Evolutionary conservation across 495 filamentous ascomycete species (phyloP), one percentile per base, ranked within the genome.

Genomic region (Penicillium riverlandense): DNA sequence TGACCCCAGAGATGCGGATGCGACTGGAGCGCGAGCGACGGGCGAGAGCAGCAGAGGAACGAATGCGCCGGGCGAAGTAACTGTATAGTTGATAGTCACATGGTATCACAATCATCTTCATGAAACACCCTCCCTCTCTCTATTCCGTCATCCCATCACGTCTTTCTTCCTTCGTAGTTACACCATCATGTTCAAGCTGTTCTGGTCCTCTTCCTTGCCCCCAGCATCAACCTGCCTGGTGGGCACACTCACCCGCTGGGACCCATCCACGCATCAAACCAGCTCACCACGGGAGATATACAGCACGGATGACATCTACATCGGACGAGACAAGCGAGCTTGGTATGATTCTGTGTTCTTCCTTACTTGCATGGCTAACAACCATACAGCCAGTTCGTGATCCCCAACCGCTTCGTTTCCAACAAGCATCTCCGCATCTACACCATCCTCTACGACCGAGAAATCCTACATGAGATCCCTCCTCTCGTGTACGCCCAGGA

Each of bases 11-110:
- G 69, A 86, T 85, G 79, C 77, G 79, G 58, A 76, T 81, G 82
- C 75, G 75, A 57, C 51, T 96, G 52, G 90, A 96, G 58, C 72
- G 87, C 60, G 87, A 88, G 64, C 74, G 82, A 40, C 83, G 88
- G 54, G 89, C 86, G 10, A 78, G 88, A 46, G 90, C 90, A 11
- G 88, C 87, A 3, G 89, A 95, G 67, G 90, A 90, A 71, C 79
- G 91, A 50, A 77, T 96, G 34, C 78, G 70, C 59, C 66, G 78
- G 53, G 71, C 89, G 76, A 67, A 72, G 59, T 15, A 55, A 57
- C 11, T 62, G 45, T 38, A 34, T 12, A 47, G 35, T 16, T 8
- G 33, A 48, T 32, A 34, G 22, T 31, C 12, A 32, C 13, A 15
- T n/a, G 11, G 9, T 34, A 10, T 34, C 32, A 12, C 32, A 34